phyloP scores from a whole-genome alignment of 768 basidiomycete species.

The Pleurotus citrinopileatus region DNA sequence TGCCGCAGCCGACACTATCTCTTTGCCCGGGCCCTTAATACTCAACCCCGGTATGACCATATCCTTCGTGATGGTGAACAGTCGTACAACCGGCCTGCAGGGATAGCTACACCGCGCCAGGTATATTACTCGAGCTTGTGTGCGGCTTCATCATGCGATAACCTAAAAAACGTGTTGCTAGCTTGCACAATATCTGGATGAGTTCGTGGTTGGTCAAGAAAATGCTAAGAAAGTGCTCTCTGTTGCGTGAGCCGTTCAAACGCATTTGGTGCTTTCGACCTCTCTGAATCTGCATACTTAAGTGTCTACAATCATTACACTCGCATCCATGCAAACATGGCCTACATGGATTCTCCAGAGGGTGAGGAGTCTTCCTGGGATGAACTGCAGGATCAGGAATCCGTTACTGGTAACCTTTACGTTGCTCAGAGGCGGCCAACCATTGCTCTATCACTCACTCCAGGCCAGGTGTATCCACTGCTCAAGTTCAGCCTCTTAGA shows the following conservation, averaged over 20 bases:
- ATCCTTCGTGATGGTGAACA: slow-evolving; percentile 26
- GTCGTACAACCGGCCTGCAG: slow-evolving; percentile 37
- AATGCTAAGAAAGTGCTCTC: slow-evolving; percentile 91
- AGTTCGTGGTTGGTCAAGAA: slow-evolving; percentile 90
- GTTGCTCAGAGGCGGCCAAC: too few species aligned
- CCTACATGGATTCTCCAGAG: slow-evolving; percentile 40
- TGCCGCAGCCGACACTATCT: background rate
- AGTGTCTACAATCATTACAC: slow-evolving; percentile 97
- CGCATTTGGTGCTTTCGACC: slow-evolving; percentile 3
- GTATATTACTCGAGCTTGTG: slow-evolving; percentile 21
- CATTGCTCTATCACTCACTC: slow-evolving; percentile 25
- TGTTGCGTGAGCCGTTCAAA: slow-evolving; percentile 70
- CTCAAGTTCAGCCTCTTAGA: slow-evolving; percentile 69
- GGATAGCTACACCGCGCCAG: slow-evolving; percentile 56
- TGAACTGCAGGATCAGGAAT: slow-evolving; percentile 4
- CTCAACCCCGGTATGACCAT: slow-evolving; percentile 54
- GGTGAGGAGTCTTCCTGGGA: slow-evolving; percentile 12
- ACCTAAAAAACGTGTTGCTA: too few species aligned
- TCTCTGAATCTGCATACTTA: slow-evolving; percentile 5
- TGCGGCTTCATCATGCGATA: too few species aligned
- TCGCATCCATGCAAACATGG: slow-evolving; percentile 72
- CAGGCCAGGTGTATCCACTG: slow-evolving; percentile 41
- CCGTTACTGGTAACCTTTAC: background rate
- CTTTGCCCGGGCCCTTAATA: slow-evolving; percentile 34
- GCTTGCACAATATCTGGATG: slow-evolving; percentile 83